phyloP scores from a whole-genome alignment of 345 rosid genomes.

The Populus nigra region DNA sequence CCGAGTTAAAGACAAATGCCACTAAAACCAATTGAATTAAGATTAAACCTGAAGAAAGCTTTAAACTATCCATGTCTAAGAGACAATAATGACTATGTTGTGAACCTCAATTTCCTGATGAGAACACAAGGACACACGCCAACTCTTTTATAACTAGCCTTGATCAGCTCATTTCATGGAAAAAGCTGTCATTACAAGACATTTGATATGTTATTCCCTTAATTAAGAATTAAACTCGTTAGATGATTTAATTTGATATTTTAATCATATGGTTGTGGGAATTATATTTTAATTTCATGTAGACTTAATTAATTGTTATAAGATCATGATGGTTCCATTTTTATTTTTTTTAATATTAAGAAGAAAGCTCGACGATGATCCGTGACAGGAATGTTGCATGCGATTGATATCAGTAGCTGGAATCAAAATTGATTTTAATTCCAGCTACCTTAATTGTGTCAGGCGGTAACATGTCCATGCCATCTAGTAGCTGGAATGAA shows the following conservation, averaged over 20 bases:
- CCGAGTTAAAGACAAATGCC: constrained; percentile 22
- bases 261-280: neutral
- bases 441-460: too few species aligned
- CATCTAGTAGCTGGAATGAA: neutral
- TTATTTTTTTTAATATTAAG: neutral
- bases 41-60: constrained; percentile 21
- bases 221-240: neutral
- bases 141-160: constrained; percentile 9
- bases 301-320: neutral
- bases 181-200: constrained; percentile 5
- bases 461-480: neutral
- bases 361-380: neutral
- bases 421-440: neutral
- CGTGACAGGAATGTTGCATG: neutral
- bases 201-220: neutral
- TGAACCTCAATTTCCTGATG: neutral
- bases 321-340: neutral
- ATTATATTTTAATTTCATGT: neutral
- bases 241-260: neutral
- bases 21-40: constrained; percentile 22
- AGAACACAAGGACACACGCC: neutral
- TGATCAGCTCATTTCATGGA: neutral
- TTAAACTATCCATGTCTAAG: constrained; percentile 30
- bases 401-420: neutral
- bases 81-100: neutral